A percentile compares a stretch with the other conserved stretches of the same genome.
phyloP scores from a whole-genome alignment of 2,329 filamentous ascomycete species.

The Xylaria sp. region DNA sequence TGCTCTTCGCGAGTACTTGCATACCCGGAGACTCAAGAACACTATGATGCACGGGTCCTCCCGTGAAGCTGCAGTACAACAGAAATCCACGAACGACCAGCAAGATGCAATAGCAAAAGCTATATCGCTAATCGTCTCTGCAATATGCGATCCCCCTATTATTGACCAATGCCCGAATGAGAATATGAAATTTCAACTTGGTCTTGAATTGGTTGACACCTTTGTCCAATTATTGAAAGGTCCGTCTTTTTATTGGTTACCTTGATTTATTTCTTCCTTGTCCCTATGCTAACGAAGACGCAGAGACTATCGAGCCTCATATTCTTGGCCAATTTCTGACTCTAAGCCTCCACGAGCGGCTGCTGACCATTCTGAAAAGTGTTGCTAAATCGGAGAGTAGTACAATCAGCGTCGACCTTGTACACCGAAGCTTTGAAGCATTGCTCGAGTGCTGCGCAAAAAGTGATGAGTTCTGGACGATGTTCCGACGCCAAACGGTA shows the following conservation, averaged over 20 bases:
- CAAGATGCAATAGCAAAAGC: conserved; percentile 56
- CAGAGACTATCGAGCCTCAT: conserved; percentile 45
- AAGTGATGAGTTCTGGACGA: conserved; percentile 54
- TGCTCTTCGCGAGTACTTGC: conserved; percentile 72
- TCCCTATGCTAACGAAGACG: conserved; percentile 37
- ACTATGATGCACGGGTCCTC: conserved; percentile 44
- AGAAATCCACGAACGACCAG: conserved; percentile 44
- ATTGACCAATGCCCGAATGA: conserved; percentile 57
- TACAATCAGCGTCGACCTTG: conserved; percentile 48
- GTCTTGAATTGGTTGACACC: conserved; percentile 66
- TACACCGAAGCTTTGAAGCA: conserved; percentile 53
- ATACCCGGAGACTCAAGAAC: conserved; percentile 51
- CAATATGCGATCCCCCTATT: conserved; percentile 68
- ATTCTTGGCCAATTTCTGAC: conserved; percentile 42
- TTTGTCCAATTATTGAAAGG: conserved; percentile 67
- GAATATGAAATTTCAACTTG: conserved; percentile 61
- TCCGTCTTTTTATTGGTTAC: conserved; percentile 46
- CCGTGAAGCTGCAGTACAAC: conserved; percentile 40
- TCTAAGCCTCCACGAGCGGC: conserved; percentile 40
- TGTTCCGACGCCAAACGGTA: conserved; percentile 49
- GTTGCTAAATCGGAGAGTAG: conserved; percentile 42
- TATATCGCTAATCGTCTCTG: conserved; percentile 67
- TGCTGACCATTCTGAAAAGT: conserved; percentile 42
- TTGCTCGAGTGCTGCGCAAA: conserved; percentile 56
- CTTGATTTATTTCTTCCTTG: not conserved